Evolutionary conservation across 2,329 filamentous ascomycete species (phyloP), one percentile per base, ranked within the genome.

Genomic region (Aspergillus puulaauensis): DNA sequence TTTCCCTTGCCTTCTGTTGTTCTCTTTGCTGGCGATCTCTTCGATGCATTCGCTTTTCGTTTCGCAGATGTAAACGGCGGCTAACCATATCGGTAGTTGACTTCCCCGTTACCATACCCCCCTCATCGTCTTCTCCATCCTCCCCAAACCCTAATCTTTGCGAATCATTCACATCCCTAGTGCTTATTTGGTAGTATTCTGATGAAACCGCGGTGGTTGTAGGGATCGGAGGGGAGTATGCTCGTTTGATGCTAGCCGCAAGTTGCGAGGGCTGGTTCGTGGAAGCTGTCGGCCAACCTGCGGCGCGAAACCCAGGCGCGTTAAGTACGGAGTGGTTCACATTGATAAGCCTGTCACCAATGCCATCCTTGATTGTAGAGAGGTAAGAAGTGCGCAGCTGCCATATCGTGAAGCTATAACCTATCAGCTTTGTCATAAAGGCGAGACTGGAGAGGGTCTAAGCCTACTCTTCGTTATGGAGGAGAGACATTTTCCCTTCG

Each of bases 191-290:
- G 67, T 87, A 88, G 70, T 88, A 87, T 62, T 87, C 84, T 23
- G 82, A 83, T 40, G 82, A 81, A 60, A 86, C 79, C 3, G 83
- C 82, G 2, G 75, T 69, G 2, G 74, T 74, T 4, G 86, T 87
- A 33, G 86, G 86, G 33, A 88, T 88, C 1, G 86, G 86, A 33
- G 86, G 86, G 11, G 85, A 88, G 70, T 88, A 86, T 19, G 86
- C 86, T 61, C 86, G 81, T 70, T 85, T 86, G 68, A 85, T 79
- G 57, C 84, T 81, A 23, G 80, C 76, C 24, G 78, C 75, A 59
- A 84, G 68, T 59, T 69, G 67, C 31, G 68, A 59, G 54, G 66
- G 66, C 73, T 77, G 62, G 52, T 68, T 73, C 33, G 70, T 61
- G 23, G 69, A 65, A 46, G 65, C 67, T 12, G 78, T 73, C 24